These are phyloP conservation scores for Dryas integrifolia DNA, from an alignment of 331 rosid genomes.

Conservation along the genomic window DNA sequence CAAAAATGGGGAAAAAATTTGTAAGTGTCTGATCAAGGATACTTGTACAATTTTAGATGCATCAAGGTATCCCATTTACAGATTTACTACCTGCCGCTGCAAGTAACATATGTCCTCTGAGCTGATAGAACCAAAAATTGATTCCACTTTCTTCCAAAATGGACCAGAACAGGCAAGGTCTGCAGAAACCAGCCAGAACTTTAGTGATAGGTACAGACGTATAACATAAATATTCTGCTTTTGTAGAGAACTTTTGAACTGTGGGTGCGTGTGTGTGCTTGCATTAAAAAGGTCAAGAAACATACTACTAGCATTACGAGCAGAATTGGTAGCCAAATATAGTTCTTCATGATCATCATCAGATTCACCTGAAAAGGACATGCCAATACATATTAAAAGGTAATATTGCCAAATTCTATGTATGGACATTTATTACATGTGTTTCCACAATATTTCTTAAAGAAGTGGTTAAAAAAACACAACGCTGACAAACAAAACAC, in stretches of 20 bases:
- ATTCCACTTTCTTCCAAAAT: constrained; percentile 79
- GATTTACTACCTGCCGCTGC: constrained; percentile 72
- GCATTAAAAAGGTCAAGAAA: constrained; percentile 19
- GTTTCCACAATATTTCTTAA: not conserved
- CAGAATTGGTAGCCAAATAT: constrained; percentile 62
- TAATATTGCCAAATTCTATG: not conserved
- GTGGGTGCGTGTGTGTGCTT: not conserved
- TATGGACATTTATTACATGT: not conserved
- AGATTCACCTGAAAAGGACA: constrained; percentile 64
- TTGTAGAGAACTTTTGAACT: constrained; percentile 2
- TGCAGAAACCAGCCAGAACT: constrained; percentile 38
- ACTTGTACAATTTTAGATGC: constrained; percentile 15
- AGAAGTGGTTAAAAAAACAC: not conserved
- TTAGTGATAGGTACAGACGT: constrained; percentile 26
- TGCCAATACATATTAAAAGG: not conserved
- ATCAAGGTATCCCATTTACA: constrained; percentile 29
- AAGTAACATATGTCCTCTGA: constrained; percentile 65
- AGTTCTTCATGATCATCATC: constrained; percentile 80
- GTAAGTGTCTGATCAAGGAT: constrained; percentile 21
- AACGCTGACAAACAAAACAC: not conserved
- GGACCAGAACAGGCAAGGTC: constrained; percentile 66
- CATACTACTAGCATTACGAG: constrained; percentile 73
- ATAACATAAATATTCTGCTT: constrained; percentile 14
- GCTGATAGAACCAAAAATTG: constrained; percentile 56
- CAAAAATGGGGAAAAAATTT: not conserved